phyloP scores from a whole-genome alignment of 306 rosid genomes.

The Carpinus fangiana region DNA sequence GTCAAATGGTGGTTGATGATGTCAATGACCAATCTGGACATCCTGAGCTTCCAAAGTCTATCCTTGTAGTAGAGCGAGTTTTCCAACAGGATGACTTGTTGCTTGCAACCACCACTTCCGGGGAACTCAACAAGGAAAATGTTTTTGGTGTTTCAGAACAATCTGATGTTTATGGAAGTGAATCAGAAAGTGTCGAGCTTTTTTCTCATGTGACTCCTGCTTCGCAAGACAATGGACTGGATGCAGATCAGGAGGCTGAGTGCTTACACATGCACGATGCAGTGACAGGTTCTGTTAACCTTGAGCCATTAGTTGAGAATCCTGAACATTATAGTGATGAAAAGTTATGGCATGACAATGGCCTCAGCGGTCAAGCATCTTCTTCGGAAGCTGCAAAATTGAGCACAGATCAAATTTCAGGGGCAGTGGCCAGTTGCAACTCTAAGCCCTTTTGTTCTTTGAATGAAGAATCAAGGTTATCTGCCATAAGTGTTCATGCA shows the following conservation, averaged over 20 bases:
- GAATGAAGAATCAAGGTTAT: slow-evolving; percentile 29
- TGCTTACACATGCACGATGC: slow-evolving; percentile 25
- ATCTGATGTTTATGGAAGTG: slow-evolving; percentile 16
- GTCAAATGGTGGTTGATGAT: slow-evolving; percentile 21
- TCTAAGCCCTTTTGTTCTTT: slow-evolving; percentile 32
- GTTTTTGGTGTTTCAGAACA: slow-evolving; percentile 28
- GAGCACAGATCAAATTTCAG: slow-evolving; percentile 28
- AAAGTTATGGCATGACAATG: slow-evolving; percentile 12
- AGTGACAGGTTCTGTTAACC: slow-evolving; percentile 25
- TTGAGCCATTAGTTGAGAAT: slow-evolving; percentile 31
- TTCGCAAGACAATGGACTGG: slow-evolving; percentile 28
- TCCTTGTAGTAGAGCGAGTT: slow-evolving; percentile 27
- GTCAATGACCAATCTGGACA: slow-evolving; percentile 28
- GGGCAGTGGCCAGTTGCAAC: slow-evolving; percentile 20
- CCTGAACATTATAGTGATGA: slow-evolving; percentile 20
- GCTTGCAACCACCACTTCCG: slow-evolving; percentile 32
- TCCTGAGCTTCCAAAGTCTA: slow-evolving; percentile 36
- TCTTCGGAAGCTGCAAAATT: slow-evolving; percentile 22
- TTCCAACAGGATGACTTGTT: slow-evolving; percentile 22
- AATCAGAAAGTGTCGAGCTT: slow-evolving; percentile 24
- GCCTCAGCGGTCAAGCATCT: slow-evolving; percentile 16
- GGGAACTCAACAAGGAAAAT: slow-evolving; percentile 30
- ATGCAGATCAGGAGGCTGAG: slow-evolving; percentile 29
- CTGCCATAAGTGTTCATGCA: slow-evolving; percentile 27
- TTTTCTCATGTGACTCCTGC: slow-evolving; percentile 29